Evolutionary conservation across 176 grass and related monocot genomes (phyloP), one percentile per base, ranked within the genome.

Genomic region (Juncus effusus): DNA sequence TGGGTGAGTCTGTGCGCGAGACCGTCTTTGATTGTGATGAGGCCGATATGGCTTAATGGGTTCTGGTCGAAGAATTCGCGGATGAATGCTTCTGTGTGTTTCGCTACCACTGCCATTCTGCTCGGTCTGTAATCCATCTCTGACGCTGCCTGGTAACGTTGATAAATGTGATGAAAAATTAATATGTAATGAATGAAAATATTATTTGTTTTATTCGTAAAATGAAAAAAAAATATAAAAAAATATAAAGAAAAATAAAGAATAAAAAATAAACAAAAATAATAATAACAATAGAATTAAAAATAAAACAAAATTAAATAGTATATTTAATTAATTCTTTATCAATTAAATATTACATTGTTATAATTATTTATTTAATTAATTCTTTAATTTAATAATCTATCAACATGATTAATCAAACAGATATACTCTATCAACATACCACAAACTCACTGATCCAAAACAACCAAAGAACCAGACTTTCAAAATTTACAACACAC

Each of bases 41-140:
- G 38, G 14, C 95, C 95, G 49, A 99, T 77, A 85, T 99, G 95
- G 51, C 89, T 94, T 64, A 99, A 76, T 0, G 89, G 95, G 75
- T 99, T 99, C 76, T 99, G 95, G 76, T 99, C 89, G 28, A 99
- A 99, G 76, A 94, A 99, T 74, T 99, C 89, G 77, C 95, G 88
- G 62, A 90, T 94, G 61, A 99, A 99, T 12, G 56, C 73, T 69
- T 94, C 89, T 6, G 86, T 76, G 42, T 78, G 79, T 61, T 85
- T 99, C 54, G 95, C 89, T 63, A 85, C 89, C 36, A 84, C 76
- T 16, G 73, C 89, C 95, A 99, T 99, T 64, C 95, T 75, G 79
- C 83, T 99, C 62, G 95, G 95, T 50, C 83, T 83, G 76, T 94
- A 99, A 74, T 99, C 94, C 57, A 64, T 87, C 74, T 86, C 88